Evolutionary conservation across 2,329 filamentous ascomycete species (phyloP), one percentile per base, ranked within the genome.

Genomic region (Xylariomycetidae sp.): DNA sequence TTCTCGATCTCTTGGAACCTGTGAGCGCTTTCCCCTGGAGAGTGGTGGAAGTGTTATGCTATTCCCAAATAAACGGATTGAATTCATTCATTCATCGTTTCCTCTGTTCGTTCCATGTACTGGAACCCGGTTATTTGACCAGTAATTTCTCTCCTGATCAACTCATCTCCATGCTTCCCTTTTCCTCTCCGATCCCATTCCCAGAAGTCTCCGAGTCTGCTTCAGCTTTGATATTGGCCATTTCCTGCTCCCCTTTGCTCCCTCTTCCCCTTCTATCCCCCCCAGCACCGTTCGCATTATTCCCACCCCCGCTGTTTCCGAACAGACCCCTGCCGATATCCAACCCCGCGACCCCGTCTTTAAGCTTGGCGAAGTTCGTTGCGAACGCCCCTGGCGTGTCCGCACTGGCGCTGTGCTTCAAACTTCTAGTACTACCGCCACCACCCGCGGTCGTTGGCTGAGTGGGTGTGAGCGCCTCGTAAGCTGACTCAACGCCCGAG

Each of bases 401-500:
- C 4, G 68, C 61, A 19, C 67, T 72, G 2, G 60, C 57, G 40
- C 66, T 72, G 13, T 65, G 62, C 25, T 62, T 60, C 3, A 71
- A 49, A 15, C 61, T 45, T 3, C 59, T 47, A n/a, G 61, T 51
- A 4, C 53, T 50, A 9, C 18, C 44, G 9, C 14, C 31, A 4
- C 11, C 12, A 1, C n/a, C n/a, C n/a, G 23, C n/a, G 1, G 27
- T 28, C 0, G 35, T 14, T 10, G 33, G 27, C 25, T 46, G 37
- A 4, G 56, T 56, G 0, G 67, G 66, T 2, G 69, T 74, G 14
- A 74, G 50, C 5, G 67, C 64, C 27, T 70, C 63, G 36, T 80
- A 67, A 1, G 73, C 69, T 2, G 70, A 74, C 51, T 84, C 79
- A 4, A 82, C 67, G 0, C 70, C 71, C 1, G 71, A 62, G 13